Base-by-base conservation (phyloP, 2,329 filamentous ascomycete genomes). In the Magnaporthiopsis rhizophila region DNA sequence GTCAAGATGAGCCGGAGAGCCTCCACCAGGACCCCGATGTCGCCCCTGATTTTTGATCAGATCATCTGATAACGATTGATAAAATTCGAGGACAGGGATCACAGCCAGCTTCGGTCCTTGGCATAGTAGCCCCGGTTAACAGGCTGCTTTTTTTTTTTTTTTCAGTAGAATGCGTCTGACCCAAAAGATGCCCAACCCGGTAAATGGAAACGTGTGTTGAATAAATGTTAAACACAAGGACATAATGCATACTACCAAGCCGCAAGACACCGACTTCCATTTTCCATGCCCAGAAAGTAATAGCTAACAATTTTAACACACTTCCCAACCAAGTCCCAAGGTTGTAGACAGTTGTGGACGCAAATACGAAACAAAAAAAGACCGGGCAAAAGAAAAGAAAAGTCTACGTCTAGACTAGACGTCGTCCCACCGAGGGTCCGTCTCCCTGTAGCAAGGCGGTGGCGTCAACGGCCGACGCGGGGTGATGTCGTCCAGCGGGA, bases 21-120 rank as follows among this genome's bases (percentile, higher is more conserved):
- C 38, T 36, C 30, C 30, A 32, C 32, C 26, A 12, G 34, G 32
- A 60, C 26, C 4, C 60, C 38, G 60, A 56, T 53, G 60, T 62
- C 60, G 38, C 60, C 60, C 60, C 36, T 30, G 60, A 53, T 32
- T 58, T 57, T 57, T 57, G 53, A 62, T 62, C 61, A 62, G 61
- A 62, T 62, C 45, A 62, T 62, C 61, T 62, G 61, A 62, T 62
- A 62, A 62, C 61, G 50, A 57, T 28, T 62, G 61, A 62, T 62
- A 62, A 62, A 60, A 36, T 26, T 60, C n/a, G 38, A 11, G 11
- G 15, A 11, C 59, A 60, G 21, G 32, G 59, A 36, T 60, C 59
- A 38, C 6, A 5, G 1, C 38, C 13, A 15, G 7, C 38, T 11
- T 50, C 18, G 38, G 38, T 6, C 11, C 38, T 50, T 50, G 38